A percentile compares a stretch with the other conserved stretches of the same genome.
Conservation (phyloP, 768 basidiomycete species). For the Pleurotus platypus region DNA sequence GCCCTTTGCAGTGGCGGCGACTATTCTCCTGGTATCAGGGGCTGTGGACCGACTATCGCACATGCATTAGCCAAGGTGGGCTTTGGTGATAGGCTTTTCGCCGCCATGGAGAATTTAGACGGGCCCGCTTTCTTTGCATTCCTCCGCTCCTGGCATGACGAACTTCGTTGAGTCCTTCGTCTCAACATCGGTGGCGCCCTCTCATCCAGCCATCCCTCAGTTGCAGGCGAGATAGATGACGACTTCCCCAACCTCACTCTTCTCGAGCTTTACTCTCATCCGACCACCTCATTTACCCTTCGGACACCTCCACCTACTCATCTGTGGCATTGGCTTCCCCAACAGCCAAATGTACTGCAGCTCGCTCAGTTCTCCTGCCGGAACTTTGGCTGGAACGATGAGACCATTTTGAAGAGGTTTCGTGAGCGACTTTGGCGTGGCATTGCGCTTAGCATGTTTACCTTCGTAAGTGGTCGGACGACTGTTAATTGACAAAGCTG, state of each 20-base stretch:
- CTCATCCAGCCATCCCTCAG: conserved; percentile 16
- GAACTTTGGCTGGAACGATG: background rate
- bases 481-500: background rate
- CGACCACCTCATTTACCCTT: conserved; percentile 16
- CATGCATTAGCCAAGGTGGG: conserved; percentile 17
- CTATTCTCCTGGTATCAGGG: conserved; percentile 14
- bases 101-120: conserved; percentile 13
- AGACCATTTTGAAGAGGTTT: background rate
- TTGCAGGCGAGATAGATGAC: conserved; percentile 22
- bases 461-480: background rate
- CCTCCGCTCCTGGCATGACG: conserved; percentile 7
- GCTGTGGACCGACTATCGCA: conserved; percentile 12
- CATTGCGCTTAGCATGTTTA: background rate
- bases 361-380: background rate
- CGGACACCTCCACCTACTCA: background rate
- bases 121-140: background rate
- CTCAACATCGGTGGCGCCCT: conserved; percentile 16
- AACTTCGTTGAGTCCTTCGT: conserved; percentile 3
- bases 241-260: conserved; percentile 31
- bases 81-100: conserved; percentile 25
- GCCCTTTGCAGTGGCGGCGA: background rate
- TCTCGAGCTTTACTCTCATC: conserved; percentile 33
- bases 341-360: background rate
- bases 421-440: background rate
- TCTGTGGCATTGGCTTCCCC: background rate